These are phyloP conservation scores for Remersonia thermophila DNA, from an alignment of 2,329 filamentous ascomycete species.

Conservation along the genomic window DNA sequence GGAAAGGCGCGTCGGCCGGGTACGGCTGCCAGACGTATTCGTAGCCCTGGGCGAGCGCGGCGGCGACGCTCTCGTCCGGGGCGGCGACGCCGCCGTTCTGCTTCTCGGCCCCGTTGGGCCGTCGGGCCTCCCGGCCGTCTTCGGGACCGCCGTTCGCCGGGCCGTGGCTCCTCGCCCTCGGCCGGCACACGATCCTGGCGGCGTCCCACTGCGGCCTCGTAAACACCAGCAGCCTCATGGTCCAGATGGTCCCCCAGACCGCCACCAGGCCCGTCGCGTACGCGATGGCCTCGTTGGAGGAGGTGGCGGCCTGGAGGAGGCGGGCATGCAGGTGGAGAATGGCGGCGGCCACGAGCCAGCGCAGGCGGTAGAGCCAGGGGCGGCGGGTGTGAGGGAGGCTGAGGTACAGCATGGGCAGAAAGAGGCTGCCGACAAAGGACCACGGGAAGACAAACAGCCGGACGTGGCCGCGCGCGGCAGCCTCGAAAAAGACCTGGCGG, in stretches of 20 bases:
- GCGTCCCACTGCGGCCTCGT: slow-evolving; percentile 44
- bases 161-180: slow-evolving; percentile 8
- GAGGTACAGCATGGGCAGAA: slow-evolving; percentile 43
- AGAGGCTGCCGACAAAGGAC: slow-evolving; percentile 32
- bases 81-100: background rate
- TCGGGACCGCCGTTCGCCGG: background rate
- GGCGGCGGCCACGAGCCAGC: slow-evolving; percentile 37
- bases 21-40: slow-evolving; percentile 51
- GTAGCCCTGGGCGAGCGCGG: slow-evolving; percentile 19
- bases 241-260: slow-evolving; percentile 39
- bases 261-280: slow-evolving; percentile 40
- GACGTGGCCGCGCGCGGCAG: slow-evolving; percentile 14
- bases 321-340: slow-evolving; percentile 32
- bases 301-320: slow-evolving; percentile 32
- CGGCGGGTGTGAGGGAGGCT: slow-evolving; percentile 39
- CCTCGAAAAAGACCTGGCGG: slow-evolving; percentile 25
- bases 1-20: slow-evolving; percentile 36
- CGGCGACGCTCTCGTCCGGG: slow-evolving; percentile 18
- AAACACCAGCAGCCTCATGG: slow-evolving; percentile 38
- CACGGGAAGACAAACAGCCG: slow-evolving; percentile 41
- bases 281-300: slow-evolving; percentile 36
- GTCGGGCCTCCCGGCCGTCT: background rate
- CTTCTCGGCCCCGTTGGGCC: too few species aligned
- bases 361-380: slow-evolving; percentile 36
- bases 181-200: slow-evolving; percentile 34